Base-by-base conservation (phyloP, 805 yeast species). In the Myxozyma lipomycoides region DNA sequence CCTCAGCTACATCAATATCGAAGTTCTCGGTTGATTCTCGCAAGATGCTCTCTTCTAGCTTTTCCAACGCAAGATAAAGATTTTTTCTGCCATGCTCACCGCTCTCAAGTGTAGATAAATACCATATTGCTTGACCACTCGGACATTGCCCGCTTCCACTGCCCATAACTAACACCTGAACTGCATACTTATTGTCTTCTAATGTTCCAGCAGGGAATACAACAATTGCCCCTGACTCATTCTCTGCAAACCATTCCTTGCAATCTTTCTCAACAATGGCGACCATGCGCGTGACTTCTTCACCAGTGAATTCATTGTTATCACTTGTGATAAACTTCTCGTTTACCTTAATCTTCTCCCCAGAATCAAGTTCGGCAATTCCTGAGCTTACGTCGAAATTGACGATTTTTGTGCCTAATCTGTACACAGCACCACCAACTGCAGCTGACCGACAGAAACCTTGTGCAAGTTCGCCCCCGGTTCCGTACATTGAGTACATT, bases 401-500 rank as follows among this genome's bases (percentile, higher is more conserved):
- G 3, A 70, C 70, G 46, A 91, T 68, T 36, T 75, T 71, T 15
- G 93, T 83, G 64, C 83, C 81, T 49, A 91, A 74, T 67, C 89
- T 88, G 70, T 93, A 91, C 30, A 95, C 87, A 48, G 97, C 84
- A 48, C 98, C 98, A 18, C 93, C 98, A 56, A 91, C 98, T 12
- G 98, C 98, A 2, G 98, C 98, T 51, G 95, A 85, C 61, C 98
- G 78, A 70, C 97, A 91, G 68, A 93, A 91, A 1, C 97, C 98
- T 71, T 91, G 98, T 15, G 95, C 83, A 24, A 91, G 73, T 69
- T 91, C 98, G 46, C 98, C 96, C 0, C 95, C 90, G 2, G 96
- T 95, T 50, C 98, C 98, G 70, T 83, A 91, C 73, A 88, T 91
- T 45, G 95, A 85, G 61, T 83, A 83, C 72, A 91, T 75, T 10